Conservation (phyloP, 352 stramenopile genomes). For the Phytophthora brassicae region DNA sequence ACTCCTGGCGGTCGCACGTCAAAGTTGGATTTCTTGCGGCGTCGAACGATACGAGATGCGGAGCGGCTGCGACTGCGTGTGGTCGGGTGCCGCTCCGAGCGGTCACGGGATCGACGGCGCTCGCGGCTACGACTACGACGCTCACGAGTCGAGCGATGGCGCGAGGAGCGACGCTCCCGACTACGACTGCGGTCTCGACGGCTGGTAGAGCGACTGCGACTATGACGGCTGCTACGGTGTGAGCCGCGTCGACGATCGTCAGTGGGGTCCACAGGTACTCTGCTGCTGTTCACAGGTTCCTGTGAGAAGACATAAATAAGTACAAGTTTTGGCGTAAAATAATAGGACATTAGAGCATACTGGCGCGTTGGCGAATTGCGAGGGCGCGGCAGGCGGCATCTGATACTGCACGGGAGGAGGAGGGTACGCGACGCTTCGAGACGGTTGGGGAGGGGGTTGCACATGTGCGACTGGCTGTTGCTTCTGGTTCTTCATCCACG, state of each 20-base stretch:
- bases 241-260: slow-evolving; percentile 33
- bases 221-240: slow-evolving; percentile 46
- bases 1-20: slow-evolving; percentile 79
- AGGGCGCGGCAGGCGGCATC: slow-evolving; percentile 27
- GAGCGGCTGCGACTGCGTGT: slow-evolving; percentile 47
- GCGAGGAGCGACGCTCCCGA: slow-evolving; percentile 41
- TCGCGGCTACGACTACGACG: slow-evolving; percentile 44
- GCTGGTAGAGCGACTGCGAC: slow-evolving; percentile 45
- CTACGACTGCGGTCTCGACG: slow-evolving; percentile 39
- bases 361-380: slow-evolving; percentile 67
- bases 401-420: slow-evolving; percentile 11
- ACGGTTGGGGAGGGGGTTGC: slow-evolving; percentile 17
- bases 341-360: slow-evolving; percentile 25
- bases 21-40: slow-evolving; percentile 82
- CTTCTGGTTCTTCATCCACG: slow-evolving; percentile 89
- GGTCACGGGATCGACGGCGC: slow-evolving; percentile 32
- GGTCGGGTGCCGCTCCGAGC: slow-evolving; percentile 43
- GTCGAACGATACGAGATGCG: slow-evolving; percentile 46
- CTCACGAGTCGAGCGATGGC: slow-evolving; percentile 42
- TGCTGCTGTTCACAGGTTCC: slow-evolving; percentile 26
- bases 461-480: background rate
- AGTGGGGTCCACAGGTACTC: slow-evolving; percentile 1
- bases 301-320: slow-evolving; percentile 14
- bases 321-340: background rate
- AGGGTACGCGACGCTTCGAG: slow-evolving; percentile 19